Base-by-base conservation (phyloP, 192 early-diverging fungal species). In the Umbelopsis isabellina region DNA sequence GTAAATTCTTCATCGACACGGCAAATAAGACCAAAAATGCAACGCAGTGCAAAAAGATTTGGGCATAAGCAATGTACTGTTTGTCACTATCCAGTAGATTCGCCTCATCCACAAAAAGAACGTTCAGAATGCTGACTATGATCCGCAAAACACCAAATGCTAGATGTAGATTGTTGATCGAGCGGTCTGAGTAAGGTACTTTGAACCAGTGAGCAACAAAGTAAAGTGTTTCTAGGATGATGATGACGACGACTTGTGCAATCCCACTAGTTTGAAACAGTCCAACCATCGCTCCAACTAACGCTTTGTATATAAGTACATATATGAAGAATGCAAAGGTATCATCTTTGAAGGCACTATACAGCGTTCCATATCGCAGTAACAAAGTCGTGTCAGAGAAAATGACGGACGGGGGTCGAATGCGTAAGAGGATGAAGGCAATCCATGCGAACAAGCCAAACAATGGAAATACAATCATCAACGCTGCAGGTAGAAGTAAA, bases 301-400 rank as follows among this genome's bases (percentile, higher is more conserved):
- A 52, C 10, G 80, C 73, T 49, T 79, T 78, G 37, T 71, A 68
- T 12, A 81, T 46, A 4, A 79, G 65, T 1, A 50, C 72, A 16
- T 79, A 66, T 1, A 81, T 68, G 45, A 84, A 81, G 61, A 84
- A 81, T 11, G 70, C 49, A 1, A 70, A 77, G 3, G 72, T 76
- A 46, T 77, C 79, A 16, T 84, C 78, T 13, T 75, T 72, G 41
- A 81, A 72, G n/a, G 75, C 79, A 69, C 81, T 85, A 67, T 85
- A 85, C 9, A 85, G 46, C 12, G 81, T 67, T 10, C 84, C 84
- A 25, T 79, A 83, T 11, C 79, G 78, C 33, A 83, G 73, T 4
- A 85, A 48, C 12, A 77, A 67, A 6, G 67, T 72, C 11, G 78
- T 66, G 46, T 85, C 81, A 10, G 78, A 73, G 52, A 76, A 81